phyloP scores from a whole-genome alignment of 768 basidiomycete species.

The Panaeolus papilionaceus region DNA sequence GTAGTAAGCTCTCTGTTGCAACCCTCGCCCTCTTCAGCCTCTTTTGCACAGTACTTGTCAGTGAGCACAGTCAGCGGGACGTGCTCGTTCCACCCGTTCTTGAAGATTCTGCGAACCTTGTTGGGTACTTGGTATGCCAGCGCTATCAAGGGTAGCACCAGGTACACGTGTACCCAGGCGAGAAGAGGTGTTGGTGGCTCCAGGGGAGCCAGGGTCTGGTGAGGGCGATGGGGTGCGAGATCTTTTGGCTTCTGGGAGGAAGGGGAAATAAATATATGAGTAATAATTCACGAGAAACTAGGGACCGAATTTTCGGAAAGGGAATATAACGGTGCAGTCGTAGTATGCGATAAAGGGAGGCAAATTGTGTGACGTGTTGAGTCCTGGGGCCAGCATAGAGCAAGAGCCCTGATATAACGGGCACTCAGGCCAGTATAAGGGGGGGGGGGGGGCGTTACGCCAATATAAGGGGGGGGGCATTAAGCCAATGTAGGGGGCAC shows the following conservation, averaged over 20 bases:
- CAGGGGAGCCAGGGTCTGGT: not conserved
- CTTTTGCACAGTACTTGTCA: constrained; percentile 4
- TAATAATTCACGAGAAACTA: too few relatives aligned
- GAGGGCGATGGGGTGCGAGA: not conserved
- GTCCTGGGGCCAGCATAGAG: too few relatives aligned
- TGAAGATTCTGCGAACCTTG: constrained; percentile 11
- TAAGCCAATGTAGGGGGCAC: not conserved
- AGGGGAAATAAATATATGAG: not conserved
- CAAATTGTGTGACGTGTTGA: not conserved
- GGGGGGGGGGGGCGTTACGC: not conserved
- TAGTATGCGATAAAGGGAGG: too few relatives aligned
- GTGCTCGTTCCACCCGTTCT: constrained; percentile 6
- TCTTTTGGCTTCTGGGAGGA: not conserved
- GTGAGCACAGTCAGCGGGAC: constrained; percentile 7
- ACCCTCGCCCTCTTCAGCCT: not conserved
- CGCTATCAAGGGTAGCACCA: not conserved
- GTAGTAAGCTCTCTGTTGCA: not conserved
- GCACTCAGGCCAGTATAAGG: not conserved
- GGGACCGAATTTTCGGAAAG: too few relatives aligned
- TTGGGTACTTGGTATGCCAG: not conserved
- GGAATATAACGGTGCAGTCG: too few relatives aligned
- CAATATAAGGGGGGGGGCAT: not conserved
- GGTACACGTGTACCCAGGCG: not conserved
- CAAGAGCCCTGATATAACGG: not conserved
- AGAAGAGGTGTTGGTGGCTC: not conserved